phyloP scores from a whole-genome alignment of 495 filamentous ascomycete genomes.

The Melanomma pulvis-pyrius region DNA sequence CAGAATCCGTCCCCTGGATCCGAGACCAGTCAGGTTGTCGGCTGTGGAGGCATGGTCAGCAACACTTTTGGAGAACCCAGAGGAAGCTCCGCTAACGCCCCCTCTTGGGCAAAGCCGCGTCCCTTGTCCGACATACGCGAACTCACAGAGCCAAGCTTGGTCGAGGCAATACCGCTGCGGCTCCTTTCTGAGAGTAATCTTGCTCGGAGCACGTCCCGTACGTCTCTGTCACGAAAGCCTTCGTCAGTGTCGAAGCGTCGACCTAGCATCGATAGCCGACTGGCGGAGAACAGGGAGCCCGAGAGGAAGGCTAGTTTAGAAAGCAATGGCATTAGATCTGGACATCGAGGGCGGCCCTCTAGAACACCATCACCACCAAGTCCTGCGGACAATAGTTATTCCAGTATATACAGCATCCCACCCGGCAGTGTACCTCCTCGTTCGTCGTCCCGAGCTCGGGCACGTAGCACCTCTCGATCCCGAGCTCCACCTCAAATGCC shows the following conservation, averaged over 20 bases:
- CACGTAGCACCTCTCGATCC: slow-evolving; percentile 17
- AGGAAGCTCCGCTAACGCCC: slow-evolving; percentile 10
- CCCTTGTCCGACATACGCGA: slow-evolving; percentile 51
- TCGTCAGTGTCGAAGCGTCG: slow-evolving; percentile 30
- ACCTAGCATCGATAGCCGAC: slow-evolving; percentile 32
- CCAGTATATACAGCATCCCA: slow-evolving; percentile 45
- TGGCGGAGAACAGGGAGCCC: slow-evolving; percentile 26
- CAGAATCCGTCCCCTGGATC: slow-evolving; percentile 3
- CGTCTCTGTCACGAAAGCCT: slow-evolving; percentile 27
- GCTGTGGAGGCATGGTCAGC: slow-evolving; percentile 33
- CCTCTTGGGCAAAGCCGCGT: slow-evolving; percentile 43
- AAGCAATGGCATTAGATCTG: slow-evolving; percentile 31
- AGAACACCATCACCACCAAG: slow-evolving; percentile 39
- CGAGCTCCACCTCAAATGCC: slow-evolving; percentile 18
- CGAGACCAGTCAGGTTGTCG: slow-evolving; percentile 1
- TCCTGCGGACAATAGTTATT: slow-evolving; percentile 39
- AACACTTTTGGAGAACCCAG: slow-evolving; percentile 25
- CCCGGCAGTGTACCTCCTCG: slow-evolving; percentile 44
- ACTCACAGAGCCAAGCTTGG: slow-evolving; percentile 49
- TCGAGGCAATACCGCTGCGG: slow-evolving; percentile 39
- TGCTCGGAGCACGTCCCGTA: slow-evolving; percentile 14
- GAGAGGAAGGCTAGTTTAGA: slow-evolving; percentile 21
- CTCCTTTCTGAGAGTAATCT: slow-evolving; percentile 14
- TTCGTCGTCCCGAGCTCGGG: slow-evolving; percentile 41
- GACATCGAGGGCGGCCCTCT: slow-evolving; percentile 12